phyloP scores from a whole-genome alignment of 2,329 filamentous ascomycete species.

The Ceratocystis alfenasii region DNA sequence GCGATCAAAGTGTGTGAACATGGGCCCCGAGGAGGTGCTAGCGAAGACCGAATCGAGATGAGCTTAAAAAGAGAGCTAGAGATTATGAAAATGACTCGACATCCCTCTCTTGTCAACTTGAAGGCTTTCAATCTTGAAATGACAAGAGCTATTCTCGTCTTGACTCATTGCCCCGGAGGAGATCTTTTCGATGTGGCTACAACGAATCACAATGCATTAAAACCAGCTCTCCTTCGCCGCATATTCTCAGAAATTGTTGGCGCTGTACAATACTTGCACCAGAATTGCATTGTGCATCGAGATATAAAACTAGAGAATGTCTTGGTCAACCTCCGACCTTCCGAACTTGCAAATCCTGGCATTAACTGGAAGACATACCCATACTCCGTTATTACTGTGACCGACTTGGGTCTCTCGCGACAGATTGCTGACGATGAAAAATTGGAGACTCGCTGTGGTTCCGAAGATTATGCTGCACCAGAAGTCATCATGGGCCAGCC shows the following conservation, averaged over 20 bases:
- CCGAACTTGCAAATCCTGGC: slow-evolving; percentile 50
- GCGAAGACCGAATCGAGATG: slow-evolving; percentile 84
- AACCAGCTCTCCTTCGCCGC: slow-evolving; percentile 58
- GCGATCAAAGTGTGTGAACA: slow-evolving; percentile 94
- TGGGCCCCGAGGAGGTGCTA: slow-evolving; percentile 83
- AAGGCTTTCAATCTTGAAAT: slow-evolving; percentile 84
- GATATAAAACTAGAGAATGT: slow-evolving; percentile 98
- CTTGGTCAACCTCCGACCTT: slow-evolving; percentile 67
- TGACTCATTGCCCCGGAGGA: slow-evolving; percentile 86
- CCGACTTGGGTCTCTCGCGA: slow-evolving; percentile 80
- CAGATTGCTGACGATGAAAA: slow-evolving; percentile 76
- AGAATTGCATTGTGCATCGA: slow-evolving; percentile 77
- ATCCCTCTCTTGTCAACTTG: slow-evolving; percentile 81
- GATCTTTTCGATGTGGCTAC: slow-evolving; percentile 91
- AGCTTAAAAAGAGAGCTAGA: slow-evolving; percentile 90
- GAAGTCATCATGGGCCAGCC: slow-evolving; percentile 92
- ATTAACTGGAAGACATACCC: slow-evolving; percentile 65
- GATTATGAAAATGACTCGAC: slow-evolving; percentile 75
- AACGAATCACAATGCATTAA: slow-evolving; percentile 54
- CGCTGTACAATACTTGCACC: slow-evolving; percentile 76
- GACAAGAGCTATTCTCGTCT: slow-evolving; percentile 67
- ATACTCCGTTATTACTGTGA: slow-evolving; percentile 74
- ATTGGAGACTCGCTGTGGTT: slow-evolving; percentile 86
- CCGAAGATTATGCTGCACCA: slow-evolving; percentile 91
- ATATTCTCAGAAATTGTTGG: slow-evolving; percentile 84